Conservation (phyloP, 139 green algal species). For the Monoraphidium neglectum region DNA sequence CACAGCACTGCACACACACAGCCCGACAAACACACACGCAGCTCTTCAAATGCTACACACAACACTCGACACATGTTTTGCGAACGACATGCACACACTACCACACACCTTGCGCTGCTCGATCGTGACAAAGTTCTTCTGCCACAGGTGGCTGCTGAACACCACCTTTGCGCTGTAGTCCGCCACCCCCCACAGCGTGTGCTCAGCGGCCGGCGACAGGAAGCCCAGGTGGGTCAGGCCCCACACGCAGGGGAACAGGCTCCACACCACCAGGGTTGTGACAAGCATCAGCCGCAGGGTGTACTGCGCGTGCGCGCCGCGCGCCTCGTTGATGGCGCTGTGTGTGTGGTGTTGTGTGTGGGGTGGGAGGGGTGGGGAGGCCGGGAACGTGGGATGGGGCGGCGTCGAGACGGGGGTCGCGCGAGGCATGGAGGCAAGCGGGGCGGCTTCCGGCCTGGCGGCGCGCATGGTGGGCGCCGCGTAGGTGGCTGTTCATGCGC, state of each 20-base stretch:
- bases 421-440: too few species aligned
- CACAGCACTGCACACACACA: too few species aligned
- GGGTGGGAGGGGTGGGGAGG: too few species aligned
- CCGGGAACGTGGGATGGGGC: background rate
- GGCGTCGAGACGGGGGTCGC: background rate
- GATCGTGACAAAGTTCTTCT: conserved; percentile 58
- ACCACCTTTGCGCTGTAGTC: conserved; percentile 58
- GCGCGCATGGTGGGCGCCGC: too few species aligned
- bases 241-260: conserved; percentile 47
- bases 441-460: too few species aligned
- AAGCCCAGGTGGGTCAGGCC: conserved; percentile 17
- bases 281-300: conserved; percentile 35
- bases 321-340: conserved; percentile 8
- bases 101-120: conserved; percentile 38
- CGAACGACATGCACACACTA: too few species aligned
- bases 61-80: too few species aligned
- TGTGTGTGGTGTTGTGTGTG: background rate
- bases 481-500: too few species aligned
- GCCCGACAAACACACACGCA: too few species aligned
- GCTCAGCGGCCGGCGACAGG: conserved; percentile 29
- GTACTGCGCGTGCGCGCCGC: background rate
- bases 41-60: too few species aligned
- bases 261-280: conserved; percentile 45
- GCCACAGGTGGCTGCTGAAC: conserved; percentile 58
- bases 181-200: conserved; percentile 39